Conservation (phyloP, 129 eudicot genomes). For the Gnaphalium uliginosum region DNA sequence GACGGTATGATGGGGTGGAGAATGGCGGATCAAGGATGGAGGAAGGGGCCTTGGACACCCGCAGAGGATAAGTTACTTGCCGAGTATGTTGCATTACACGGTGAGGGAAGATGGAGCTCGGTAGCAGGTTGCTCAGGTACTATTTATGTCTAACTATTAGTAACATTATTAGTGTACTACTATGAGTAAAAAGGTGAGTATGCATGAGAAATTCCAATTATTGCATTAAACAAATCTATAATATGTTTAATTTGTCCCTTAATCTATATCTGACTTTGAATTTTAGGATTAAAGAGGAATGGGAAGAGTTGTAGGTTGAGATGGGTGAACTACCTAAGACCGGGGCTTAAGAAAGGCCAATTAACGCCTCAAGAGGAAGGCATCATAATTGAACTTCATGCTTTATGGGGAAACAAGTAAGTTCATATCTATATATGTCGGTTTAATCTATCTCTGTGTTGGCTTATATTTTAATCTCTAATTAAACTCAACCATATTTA, state of each 20-base stretch:
- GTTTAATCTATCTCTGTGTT: neutral
- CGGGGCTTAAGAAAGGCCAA: conserved; percentile 84
- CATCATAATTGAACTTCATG: conserved; percentile 86
- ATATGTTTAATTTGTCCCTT: neutral
- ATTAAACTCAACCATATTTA: neutral
- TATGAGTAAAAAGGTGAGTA: neutral
- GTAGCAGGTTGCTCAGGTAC: conserved; percentile 67
- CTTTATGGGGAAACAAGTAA: conserved; percentile 96
- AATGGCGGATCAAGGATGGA: conserved; percentile 64
- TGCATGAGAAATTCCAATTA: neutral
- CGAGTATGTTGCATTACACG: conserved; percentile 63
- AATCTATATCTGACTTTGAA: neutral
- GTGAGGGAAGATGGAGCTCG: conserved; percentile 90
- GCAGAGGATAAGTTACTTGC: conserved; percentile 77
- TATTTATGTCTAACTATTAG: neutral
- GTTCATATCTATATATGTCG: neutral
- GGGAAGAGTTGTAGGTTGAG: conserved; percentile 91
- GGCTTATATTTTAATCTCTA: neutral
- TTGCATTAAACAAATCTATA: neutral
- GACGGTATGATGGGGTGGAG: conserved; percentile 47
- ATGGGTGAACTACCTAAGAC: conserved; percentile 90
- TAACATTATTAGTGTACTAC: neutral
- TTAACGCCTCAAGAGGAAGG: conserved; percentile 89
- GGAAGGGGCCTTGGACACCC: conserved; percentile 97
- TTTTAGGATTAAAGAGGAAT: conserved; percentile 69